Evolutionary conservation across 164 flowering plant species (phyloP), one percentile per base, ranked within the genome.

Genomic region (Vitis riparia): DNA sequence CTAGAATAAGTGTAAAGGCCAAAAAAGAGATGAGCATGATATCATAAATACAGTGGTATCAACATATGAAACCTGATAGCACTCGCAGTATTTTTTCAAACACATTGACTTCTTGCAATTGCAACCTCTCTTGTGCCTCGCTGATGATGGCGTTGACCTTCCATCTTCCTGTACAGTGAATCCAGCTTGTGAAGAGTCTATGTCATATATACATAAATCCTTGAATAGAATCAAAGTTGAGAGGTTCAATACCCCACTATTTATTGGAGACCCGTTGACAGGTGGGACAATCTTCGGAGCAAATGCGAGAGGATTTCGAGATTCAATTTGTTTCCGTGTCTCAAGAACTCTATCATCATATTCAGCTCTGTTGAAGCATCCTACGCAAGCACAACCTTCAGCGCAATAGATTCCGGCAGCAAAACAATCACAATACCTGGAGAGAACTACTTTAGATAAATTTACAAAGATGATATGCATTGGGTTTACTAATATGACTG

Each of bases 41-140:
- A 44, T 32, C 16, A 59, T 12, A 59, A 23, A 14, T 8, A 51
- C 62, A 3, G 5, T 62, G 50, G 17, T 19, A 55, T 52, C 7
- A 63, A 51, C 10, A 32, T 10, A 19, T 9, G 17, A 52, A 52
- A 91, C 96, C 93, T 90, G 94, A 76, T 77, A 93, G 79, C 98
- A 93, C 81, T 90, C 94, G 70, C 97, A 93, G 60, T 91, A 93
- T 76, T 88, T 91, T 68, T 92, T 89, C 67, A 84, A 76, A 69
- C 98, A 94, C 86, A 73, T 82, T 44, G 98, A 91, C 81, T 76
- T 92, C 84, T 89, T 94, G 88, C 97, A 94, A 73, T 87, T 91
- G 84, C 97, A 92, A 44, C 96, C 96, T 78, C 87, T 86, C 79
- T 88, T 90, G 51, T 89, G 96, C 77, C 93, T 88, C 12, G 85